Conservation (phyloP, 2,329 filamentous ascomycete species). For the Zymoseptoria ardabiliae region DNA sequence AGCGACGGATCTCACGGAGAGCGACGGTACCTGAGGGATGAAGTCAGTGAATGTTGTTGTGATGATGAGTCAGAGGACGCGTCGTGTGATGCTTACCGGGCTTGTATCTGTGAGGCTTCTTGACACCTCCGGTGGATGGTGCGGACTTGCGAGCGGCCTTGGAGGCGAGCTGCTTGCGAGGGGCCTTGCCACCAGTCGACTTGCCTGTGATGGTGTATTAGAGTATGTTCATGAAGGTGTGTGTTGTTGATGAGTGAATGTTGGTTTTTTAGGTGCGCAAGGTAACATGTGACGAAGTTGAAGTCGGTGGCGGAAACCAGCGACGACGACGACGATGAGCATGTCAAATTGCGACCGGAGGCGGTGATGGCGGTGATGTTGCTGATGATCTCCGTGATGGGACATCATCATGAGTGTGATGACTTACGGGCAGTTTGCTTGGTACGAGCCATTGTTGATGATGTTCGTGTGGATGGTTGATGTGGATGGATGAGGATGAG, state of each 20-base stretch:
- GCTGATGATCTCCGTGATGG: slow-evolving; percentile 4
- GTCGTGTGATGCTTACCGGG: slow-evolving; percentile 32
- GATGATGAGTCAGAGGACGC: slow-evolving; percentile 4
- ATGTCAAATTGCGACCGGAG: slow-evolving; percentile 20
- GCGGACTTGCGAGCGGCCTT: slow-evolving; percentile 98
- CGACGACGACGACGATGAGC: slow-evolving; percentile 13
- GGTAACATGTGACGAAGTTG: slow-evolving; percentile 9
- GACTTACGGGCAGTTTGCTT: slow-evolving; percentile 51
- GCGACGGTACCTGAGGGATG: slow-evolving; percentile 63
- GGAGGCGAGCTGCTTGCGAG: slow-evolving; percentile 94
- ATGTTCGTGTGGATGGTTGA: slow-evolving; percentile 28
- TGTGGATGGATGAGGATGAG: slow-evolving; percentile 15
- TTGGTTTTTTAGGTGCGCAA: slow-evolving; percentile 16
- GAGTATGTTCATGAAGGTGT: slow-evolving; percentile 12
- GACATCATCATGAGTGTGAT: slow-evolving; percentile 8
- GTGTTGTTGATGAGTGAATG: slow-evolving; percentile 11
- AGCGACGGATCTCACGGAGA: slow-evolving; percentile 82
- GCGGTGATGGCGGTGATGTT: slow-evolving; percentile 18
- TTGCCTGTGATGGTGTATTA: slow-evolving; percentile 51
- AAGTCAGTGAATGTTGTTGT: slow-evolving; percentile 19
- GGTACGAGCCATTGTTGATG: slow-evolving; percentile 44
- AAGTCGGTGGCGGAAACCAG: slow-evolving; percentile 17
- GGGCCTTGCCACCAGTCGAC: slow-evolving; percentile 65
- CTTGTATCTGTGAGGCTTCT: slow-evolving; percentile 51
- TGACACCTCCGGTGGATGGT: slow-evolving; percentile 75